Base-by-base conservation (phyloP, 2,329 filamentous ascomycete species). In the Phoma sp. region DNA sequence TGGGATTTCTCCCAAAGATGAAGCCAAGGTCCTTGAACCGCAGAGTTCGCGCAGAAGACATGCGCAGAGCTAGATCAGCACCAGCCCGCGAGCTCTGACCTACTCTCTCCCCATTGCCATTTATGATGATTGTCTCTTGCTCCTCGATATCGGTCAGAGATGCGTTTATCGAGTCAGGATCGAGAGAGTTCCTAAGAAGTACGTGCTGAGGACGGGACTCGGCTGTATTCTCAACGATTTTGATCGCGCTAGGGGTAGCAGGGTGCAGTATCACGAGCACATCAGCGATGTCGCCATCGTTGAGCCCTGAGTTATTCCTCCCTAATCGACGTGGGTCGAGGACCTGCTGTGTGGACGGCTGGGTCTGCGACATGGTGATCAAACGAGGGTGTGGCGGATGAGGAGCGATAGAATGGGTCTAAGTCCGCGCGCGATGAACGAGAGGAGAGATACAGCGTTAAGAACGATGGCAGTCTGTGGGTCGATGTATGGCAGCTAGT, bases 201-300 rank as follows among this genome's bases (percentile, higher is more conserved):
- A 89, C 86, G 71, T 88, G 84, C 51, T 87, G 81, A 4, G 83
- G 83, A n/a, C 76, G 74, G 7, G 67, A 60, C 9, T 76, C 60
- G 10, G 83, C 81, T 17, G 85, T 85, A 2, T 80, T 75, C 34
- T 80, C 76, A n/a, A 93, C 86, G 64, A 93, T 90, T 59, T 81
- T 80, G 59, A 88, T 87, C 17, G 93, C 91, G 18, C 84, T 83
- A 32, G 85, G 81, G 2, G 92, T 91, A 61, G 85, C 86, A 10
- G 93, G 93, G 64, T 96, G 87, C 23, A 98, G 83, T 52, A 97
- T 87, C 76, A 92, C 96, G 61, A 96, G 85, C 64, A 97, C 91
- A 76, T 97, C 93, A 57, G 91, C 85, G 42, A 95, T 84, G 72
- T 96, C 93, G 61, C 90, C 84, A 63, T 93, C 88, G 47, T 84